These are phyloP conservation scores for Ploettnerulaceae sp. DNA, from an alignment of 2,329 filamentous ascomycete genomes.

Conservation along the genomic window DNA sequence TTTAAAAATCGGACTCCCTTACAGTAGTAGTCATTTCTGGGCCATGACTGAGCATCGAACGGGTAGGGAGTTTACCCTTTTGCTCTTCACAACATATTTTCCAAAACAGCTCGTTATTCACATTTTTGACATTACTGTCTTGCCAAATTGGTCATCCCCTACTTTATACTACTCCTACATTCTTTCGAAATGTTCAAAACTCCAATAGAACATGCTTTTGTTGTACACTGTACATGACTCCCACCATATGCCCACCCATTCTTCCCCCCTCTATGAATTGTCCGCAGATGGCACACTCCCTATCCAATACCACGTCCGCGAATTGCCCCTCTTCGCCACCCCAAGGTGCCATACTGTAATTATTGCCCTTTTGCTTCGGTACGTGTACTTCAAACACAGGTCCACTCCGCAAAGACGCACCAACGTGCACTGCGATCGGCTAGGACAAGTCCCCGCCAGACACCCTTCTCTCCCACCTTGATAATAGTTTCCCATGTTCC, in stretches of 20 bases:
- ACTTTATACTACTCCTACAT: constrained; percentile 10
- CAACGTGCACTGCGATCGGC: constrained; percentile 79
- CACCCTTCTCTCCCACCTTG: constrained; percentile 77
- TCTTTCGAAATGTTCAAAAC: constrained; percentile 3
- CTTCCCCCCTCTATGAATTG: not conserved
- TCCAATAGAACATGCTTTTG: constrained; percentile 12
- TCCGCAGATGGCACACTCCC: not conserved
- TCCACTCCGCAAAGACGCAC: constrained; percentile 91
- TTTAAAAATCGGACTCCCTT: no score
- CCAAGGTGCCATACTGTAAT: not conserved
- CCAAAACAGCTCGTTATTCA: no score
- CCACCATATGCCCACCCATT: not conserved
- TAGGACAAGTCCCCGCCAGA: constrained; percentile 76
- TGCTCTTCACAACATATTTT: no score
- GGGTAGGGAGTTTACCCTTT: no score
- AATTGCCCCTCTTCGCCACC: not conserved
- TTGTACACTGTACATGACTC: constrained; percentile 3
- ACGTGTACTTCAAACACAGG: constrained; percentile 31
- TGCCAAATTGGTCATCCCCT: not conserved
- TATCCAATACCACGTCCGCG: not conserved
- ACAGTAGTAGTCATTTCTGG: no score
- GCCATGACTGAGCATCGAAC: no score
- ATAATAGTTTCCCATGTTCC: constrained; percentile 86
- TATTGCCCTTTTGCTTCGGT: not conserved
- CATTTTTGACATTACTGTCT: not conserved